phyloP scores from a whole-genome alignment of 106 monocot species.

The Phalaenopsis aphrodite region DNA sequence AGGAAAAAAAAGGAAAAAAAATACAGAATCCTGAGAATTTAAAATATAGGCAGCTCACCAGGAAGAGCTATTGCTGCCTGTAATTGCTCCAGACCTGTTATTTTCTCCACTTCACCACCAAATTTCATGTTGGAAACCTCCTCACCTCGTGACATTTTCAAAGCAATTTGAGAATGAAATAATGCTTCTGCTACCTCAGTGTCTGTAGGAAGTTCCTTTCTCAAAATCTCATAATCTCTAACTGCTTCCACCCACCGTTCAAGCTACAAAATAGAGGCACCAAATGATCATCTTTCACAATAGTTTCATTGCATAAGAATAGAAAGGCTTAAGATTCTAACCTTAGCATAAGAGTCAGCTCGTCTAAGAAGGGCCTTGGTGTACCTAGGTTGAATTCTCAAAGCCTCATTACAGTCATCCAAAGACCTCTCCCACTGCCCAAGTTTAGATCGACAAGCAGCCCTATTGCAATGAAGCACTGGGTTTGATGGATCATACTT shows the following conservation, averaged over 20 bases:
- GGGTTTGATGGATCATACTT: slow-evolving; percentile 68
- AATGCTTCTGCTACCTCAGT: slow-evolving; percentile 68
- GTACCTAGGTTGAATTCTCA: slow-evolving; percentile 65
- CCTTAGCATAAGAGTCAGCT: slow-evolving; percentile 70
- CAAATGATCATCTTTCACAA: slow-evolving; percentile 11
- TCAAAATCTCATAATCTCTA: slow-evolving; percentile 73
- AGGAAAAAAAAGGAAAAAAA: no score
- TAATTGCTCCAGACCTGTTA: slow-evolving; percentile 60
- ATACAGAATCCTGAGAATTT: no score
- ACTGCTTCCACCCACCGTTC: slow-evolving; percentile 82
- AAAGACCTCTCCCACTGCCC: slow-evolving; percentile 77
- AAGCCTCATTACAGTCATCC: slow-evolving; percentile 76
- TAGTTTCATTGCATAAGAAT: neutral
- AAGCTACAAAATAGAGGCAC: slow-evolving; percentile 31
- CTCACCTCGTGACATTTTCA: slow-evolving; percentile 64
- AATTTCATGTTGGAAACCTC: slow-evolving; percentile 75
- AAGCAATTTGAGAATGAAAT: slow-evolving; percentile 65
- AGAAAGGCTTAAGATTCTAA: slow-evolving; percentile 14
- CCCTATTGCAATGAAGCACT: slow-evolving; percentile 80
- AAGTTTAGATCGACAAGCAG: slow-evolving; percentile 78
- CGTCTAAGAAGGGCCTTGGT: slow-evolving; percentile 81
- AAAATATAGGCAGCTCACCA: slow-evolving; percentile 21
- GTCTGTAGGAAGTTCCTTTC: slow-evolving; percentile 65
- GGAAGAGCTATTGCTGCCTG: slow-evolving; percentile 50
- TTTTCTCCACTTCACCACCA: slow-evolving; percentile 67